These are phyloP conservation scores for Cicer cuneatum DNA, from an alignment of 306 rosid genomes.

Conservation along the genomic window DNA sequence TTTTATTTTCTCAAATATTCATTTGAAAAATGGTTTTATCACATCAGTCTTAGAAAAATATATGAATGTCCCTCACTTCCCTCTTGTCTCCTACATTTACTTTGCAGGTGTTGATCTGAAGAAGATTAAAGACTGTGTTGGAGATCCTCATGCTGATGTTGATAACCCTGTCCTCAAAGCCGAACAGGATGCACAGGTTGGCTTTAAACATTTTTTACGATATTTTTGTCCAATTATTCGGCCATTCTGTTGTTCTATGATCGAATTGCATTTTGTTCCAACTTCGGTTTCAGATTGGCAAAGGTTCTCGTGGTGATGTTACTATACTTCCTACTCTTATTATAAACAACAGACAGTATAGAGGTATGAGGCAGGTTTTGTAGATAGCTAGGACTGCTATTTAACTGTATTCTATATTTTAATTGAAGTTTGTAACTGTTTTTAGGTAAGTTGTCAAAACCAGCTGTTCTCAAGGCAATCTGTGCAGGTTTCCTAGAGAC, in stretches of 20 bases:
- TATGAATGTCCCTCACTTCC: background rate
- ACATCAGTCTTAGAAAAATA: slow-evolving; percentile 32
- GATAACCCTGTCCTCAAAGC: slow-evolving; percentile 82
- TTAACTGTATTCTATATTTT: slow-evolving; percentile 19
- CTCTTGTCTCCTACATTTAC: slow-evolving; percentile 30
- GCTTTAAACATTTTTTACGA: slow-evolving; percentile 11
- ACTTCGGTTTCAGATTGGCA: slow-evolving; percentile 72
- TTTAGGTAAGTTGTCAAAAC: slow-evolving; percentile 84
- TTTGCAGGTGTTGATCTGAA: slow-evolving; percentile 69
- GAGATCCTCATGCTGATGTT: slow-evolving; percentile 72
- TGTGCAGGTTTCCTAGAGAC: slow-evolving; percentile 91
- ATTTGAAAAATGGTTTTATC: slow-evolving; percentile 8
- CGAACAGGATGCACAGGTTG: slow-evolving; percentile 91
- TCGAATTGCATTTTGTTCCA: slow-evolving; percentile 34
- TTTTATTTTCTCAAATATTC: slow-evolving; percentile 33
- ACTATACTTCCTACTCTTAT: slow-evolving; percentile 94
- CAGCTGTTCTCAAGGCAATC: slow-evolving; percentile 89
- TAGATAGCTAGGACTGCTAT: background rate
- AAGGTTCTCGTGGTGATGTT: slow-evolving; percentile 93
- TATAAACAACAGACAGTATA: slow-evolving; percentile 86
- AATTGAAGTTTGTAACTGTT: slow-evolving; percentile 7
- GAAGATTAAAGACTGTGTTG: slow-evolving; percentile 80
- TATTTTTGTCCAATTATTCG: slow-evolving; percentile 17
- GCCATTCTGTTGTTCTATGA: slow-evolving; percentile 29
- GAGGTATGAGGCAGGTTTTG: slow-evolving; percentile 61